These are phyloP conservation scores for Eimeria falciformis DNA, from an alignment of 169 alveolate species.

Conservation along the genomic window DNA sequence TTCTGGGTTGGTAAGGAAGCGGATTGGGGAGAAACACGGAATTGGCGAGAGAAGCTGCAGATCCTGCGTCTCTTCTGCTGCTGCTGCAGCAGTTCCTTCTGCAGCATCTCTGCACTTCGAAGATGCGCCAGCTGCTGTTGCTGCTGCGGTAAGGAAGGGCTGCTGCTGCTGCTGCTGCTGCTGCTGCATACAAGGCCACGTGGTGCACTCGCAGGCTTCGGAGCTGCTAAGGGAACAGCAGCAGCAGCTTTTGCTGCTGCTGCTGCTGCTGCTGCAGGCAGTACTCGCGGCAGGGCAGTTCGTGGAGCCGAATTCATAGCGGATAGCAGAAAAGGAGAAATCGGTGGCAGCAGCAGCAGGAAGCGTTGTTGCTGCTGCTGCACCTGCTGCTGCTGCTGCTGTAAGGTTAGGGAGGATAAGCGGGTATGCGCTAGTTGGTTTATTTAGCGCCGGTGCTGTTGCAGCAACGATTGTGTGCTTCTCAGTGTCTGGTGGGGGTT, in stretches of 20 bases:
- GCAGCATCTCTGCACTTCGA: no score
- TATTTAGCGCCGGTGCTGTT: no score
- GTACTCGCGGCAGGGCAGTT: not conserved
- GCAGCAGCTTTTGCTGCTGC: conserved; percentile 39
- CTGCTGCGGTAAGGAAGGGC: not conserved
- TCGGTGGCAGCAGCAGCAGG: not conserved
- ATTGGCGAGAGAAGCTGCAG: not conserved
- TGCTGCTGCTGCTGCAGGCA: conserved; percentile 33
- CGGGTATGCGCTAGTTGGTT: no score
- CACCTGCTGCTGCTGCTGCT: not conserved
- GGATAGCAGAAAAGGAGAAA: conserved; percentile 16
- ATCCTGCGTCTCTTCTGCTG: not conserved
- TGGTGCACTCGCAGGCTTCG: no score
- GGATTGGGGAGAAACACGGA: conserved; percentile 17
- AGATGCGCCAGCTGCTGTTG: no score
- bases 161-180: conserved; percentile 21
- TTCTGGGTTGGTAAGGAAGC: conserved; percentile 9
- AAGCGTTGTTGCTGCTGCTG: conserved; percentile 9
- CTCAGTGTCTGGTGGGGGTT: not conserved
- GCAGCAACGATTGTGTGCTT: not conserved
- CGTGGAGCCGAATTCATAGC: no score
- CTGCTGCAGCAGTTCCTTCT: not conserved
- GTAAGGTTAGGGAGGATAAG: no score
- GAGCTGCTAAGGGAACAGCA: not conserved
- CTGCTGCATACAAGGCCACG: not conserved